These are phyloP conservation scores for Syncephalastrum monosporum DNA, from an alignment of 371 early-diverging fungal genomes.

Conservation along the genomic window DNA sequence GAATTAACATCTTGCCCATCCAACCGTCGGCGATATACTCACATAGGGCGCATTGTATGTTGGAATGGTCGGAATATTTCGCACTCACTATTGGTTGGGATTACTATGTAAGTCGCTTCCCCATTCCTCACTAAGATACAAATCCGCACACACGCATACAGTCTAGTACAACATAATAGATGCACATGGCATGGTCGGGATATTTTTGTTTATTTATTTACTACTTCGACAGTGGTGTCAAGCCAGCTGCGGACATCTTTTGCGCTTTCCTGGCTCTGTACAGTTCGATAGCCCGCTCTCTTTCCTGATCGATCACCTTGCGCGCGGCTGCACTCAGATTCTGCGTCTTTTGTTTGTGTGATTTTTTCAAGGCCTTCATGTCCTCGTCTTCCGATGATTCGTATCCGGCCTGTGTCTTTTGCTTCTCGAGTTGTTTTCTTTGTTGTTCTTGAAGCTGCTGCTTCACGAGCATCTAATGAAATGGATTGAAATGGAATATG, in stretches of 20 bases:
- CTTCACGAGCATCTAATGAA: constrained; percentile 15
- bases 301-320: constrained; percentile 39
- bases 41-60: too few species aligned
- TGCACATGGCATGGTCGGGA: too few species aligned
- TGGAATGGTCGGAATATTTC: constrained; percentile 16
- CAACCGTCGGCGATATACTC: too few species aligned
- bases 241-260: constrained; percentile 31
- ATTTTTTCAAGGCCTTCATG: constrained; percentile 47
- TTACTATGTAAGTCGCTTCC: too few species aligned
- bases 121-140: too few species aligned
- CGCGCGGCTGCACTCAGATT: constrained; percentile 47
- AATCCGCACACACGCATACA: too few species aligned
- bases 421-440: background rate
- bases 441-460: too few species aligned
- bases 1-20: too few species aligned
- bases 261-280: constrained; percentile 54
- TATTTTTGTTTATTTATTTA: constrained; percentile 7
- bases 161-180: too few species aligned
- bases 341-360: constrained; percentile 42
- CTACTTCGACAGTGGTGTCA: constrained; percentile 20
- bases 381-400: constrained; percentile 44
- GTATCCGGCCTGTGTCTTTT: constrained; percentile 25
- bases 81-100: too few species aligned
- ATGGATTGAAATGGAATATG: background rate
- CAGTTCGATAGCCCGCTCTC: constrained; percentile 39